Percentiles rank a stretch among this genome's conserved stretches.
Evolutionary conservation across 495 filamentous ascomycete genomes (phyloP).

Genomic region (Podospora bellae-mahoneyi): DNA sequence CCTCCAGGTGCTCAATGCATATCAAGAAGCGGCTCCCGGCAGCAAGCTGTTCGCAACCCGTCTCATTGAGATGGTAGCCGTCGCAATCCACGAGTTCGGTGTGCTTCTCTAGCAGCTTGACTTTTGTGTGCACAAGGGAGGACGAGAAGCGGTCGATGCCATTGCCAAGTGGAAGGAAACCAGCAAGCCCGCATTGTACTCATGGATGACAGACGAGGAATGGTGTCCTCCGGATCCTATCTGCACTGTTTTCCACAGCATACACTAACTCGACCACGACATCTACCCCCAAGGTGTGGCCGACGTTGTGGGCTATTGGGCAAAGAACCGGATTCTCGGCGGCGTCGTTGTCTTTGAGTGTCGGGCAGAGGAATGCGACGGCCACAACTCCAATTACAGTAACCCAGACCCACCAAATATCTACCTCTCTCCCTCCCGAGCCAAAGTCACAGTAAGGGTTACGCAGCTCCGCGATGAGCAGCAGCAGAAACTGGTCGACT

Average conservation of each 20-base stretch:
- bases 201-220: background rate
- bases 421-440: slow-evolving; percentile 24
- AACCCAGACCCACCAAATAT: slow-evolving; percentile 12
- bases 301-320: slow-evolving; percentile 38
- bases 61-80: slow-evolving; percentile 31
- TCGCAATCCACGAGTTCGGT: slow-evolving; percentile 32
- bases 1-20: slow-evolving; percentile 19
- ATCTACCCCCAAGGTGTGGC: slow-evolving; percentile 32
- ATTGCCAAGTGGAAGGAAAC: slow-evolving; percentile 16
- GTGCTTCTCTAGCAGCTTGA: slow-evolving; percentile 25
- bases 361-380: background rate
- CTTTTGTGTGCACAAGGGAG: slow-evolving; percentile 13
- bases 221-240: slow-evolving; percentile 1
- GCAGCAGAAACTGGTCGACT: slow-evolving; percentile 24
- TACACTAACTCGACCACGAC: slow-evolving; percentile 23
- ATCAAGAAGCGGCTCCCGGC: slow-evolving; percentile 21
- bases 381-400: slow-evolving; percentile 1
- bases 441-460: slow-evolving; percentile 17
- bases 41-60: slow-evolving; percentile 25
- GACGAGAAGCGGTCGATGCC: slow-evolving; percentile 9
- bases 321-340: slow-evolving; percentile 31
- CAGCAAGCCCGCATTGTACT: background rate
- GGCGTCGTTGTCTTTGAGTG: slow-evolving; percentile 36
- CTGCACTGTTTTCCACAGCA: slow-evolving; percentile 27
- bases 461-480: slow-evolving; percentile 26